Base-by-base conservation (phyloP, 2,329 filamentous ascomycete species). In the Geoglossum cookeanum region DNA sequence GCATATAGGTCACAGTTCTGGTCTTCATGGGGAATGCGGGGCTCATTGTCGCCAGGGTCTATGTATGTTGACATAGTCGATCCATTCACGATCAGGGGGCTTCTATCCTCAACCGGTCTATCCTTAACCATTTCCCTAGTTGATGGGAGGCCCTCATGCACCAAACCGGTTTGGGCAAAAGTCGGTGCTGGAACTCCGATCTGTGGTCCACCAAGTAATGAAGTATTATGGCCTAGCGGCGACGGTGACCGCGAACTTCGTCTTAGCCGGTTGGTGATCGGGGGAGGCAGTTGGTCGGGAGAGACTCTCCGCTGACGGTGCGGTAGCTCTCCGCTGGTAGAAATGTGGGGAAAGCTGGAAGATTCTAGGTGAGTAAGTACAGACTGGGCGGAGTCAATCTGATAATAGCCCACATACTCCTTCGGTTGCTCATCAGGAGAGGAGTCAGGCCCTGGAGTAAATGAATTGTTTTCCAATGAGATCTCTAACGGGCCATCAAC, bases 371-470 rank as follows among this genome's bases (percentile, higher is more conserved):
- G 49, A 37, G 15, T 53, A n/a, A 22, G 17, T 3, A 27, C 49
- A 35, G 49, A n/a, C 15, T 53, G 49, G 9, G 56, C 37, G n/a
- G 37, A 32, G n/a, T 42, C 52, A 7, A 57, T 42, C 9, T 57
- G 49, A 57, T 58, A 58, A 27, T 55, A 58, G 8, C 57, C 57
- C 8, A 58, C 53, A 48, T 58, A 58, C 33, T 58, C 57, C 22
- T 58, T 58, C 48, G 29, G 56, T 22, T 44, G 42, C 37, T 57
- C 57, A 53, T 58, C 56, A 22, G 37, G 32, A 55, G 54, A 39
- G 15, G 54, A 48, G 30, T 44, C 54, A 33, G 30, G 5, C 3
- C 39, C 54, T 27, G 54, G n/a, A 32, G 8, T 27, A 32, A 30
- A 37, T 29, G 35, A 27, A 13, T 32, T 33, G 3, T 11, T 4